Conservation (phyloP, 2,329 filamentous ascomycete genomes). For the Bertia moriformis region DNA sequence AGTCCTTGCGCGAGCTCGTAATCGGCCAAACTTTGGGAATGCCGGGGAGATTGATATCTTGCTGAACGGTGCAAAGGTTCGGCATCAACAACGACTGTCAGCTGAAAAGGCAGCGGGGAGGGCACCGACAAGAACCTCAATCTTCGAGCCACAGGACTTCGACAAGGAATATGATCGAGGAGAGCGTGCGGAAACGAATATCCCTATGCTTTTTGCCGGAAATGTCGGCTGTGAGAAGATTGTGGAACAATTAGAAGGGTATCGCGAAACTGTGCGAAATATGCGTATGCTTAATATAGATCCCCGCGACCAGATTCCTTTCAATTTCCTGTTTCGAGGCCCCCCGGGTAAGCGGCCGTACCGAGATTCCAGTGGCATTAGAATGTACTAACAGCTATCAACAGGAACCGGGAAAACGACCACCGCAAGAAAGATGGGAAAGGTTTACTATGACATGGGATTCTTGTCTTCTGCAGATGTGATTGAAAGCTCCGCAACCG, state of each 20-base stretch:
- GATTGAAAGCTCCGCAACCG: conserved; percentile 50
- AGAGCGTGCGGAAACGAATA: conserved; percentile 28
- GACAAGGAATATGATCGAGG: conserved; percentile 42
- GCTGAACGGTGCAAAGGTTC: conserved; percentile 37
- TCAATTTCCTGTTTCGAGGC: conserved; percentile 57
- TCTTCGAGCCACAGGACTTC: conserved; percentile 29
- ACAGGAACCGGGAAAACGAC: conserved; percentile 59
- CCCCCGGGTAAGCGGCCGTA: conserved; percentile 33
- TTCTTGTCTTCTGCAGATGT: conserved; percentile 46
- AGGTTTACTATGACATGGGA: conserved; percentile 63
- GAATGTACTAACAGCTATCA: conserved; percentile 5
- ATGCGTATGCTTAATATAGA: conserved; percentile 37
- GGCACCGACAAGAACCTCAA: conserved; percentile 9
- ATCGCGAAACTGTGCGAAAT: conserved; percentile 33
- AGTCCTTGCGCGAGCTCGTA: conserved; percentile 47
- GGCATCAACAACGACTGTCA: conserved; percentile 26
- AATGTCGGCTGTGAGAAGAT: conserved; percentile 42
- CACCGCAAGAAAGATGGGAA: conserved; percentile 59
- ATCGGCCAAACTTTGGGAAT: conserved; percentile 56
- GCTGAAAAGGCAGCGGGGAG: conserved; percentile 9
- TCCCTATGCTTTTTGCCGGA: conserved; percentile 38
- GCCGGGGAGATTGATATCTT: conserved; percentile 63
- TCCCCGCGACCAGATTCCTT: conserved; percentile 41
- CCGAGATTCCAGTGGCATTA: conserved; percentile 3
- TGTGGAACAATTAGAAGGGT: conserved; percentile 34